phyloP scores from a whole-genome alignment of 371 early-diverging fungal genomes.

The Mucor lusitanicus region DNA sequence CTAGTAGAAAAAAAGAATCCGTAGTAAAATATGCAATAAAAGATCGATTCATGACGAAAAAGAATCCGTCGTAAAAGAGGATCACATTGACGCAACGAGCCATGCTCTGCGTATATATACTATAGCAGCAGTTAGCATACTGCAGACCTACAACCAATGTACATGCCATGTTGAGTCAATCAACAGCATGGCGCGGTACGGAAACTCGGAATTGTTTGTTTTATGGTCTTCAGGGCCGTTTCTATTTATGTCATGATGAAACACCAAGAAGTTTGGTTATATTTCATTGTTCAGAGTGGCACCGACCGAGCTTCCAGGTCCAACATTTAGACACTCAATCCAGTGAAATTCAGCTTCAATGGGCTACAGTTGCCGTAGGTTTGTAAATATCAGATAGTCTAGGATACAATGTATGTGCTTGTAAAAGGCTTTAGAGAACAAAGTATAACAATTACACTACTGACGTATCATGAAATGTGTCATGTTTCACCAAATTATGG shows the following conservation, averaged over 20 bases:
- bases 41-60: background rate
- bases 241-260: background rate
- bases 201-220: background rate
- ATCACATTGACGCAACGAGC: background rate
- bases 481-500: background rate
- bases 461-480: background rate
- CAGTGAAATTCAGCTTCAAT: too few species aligned
- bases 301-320: background rate
- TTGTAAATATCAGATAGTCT: background rate
- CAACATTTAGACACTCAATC: background rate
- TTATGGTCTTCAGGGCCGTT: background rate
- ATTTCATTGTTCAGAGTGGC: background rate
- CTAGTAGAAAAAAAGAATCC: background rate
- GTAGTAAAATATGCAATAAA: background rate
- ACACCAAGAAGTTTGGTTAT: background rate
- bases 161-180: background rate
- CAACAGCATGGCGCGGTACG: background rate
- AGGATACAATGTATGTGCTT: background rate
- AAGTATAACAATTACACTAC: background rate
- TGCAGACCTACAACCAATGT: too few species aligned
- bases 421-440: background rate
- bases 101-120: background rate
- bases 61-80: background rate
- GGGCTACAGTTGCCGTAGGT: too few species aligned
- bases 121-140: background rate